Evolutionary conservation across 2,329 filamentous ascomycete species (phyloP).

Genomic region (Trichoderma afroharzianum): DNA sequence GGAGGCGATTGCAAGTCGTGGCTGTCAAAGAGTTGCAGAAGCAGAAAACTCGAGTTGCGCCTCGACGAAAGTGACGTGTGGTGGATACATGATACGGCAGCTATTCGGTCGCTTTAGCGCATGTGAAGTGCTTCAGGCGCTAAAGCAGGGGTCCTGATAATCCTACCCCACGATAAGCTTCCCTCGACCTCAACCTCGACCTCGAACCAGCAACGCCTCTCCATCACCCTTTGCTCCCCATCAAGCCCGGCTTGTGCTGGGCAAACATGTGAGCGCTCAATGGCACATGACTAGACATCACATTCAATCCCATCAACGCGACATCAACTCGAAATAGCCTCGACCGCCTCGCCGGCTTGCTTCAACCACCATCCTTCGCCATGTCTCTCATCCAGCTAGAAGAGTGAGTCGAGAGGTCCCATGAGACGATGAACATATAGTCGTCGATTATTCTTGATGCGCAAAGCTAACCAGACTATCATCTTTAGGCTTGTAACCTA

Average conservation of each 20-base stretch:
- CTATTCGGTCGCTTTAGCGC: neutral
- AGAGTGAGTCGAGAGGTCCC: constrained; percentile 30
- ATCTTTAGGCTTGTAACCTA: constrained; percentile 69
- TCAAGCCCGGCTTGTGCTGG: neutral
- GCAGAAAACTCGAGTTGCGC: neutral
- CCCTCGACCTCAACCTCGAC: neutral
- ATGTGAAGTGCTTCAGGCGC: neutral
- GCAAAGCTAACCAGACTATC: constrained; percentile 20
- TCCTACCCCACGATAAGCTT: constrained; percentile 12
- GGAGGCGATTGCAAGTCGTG: neutral
- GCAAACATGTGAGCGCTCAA: constrained; percentile 16
- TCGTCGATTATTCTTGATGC: neutral
- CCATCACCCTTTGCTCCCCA: neutral
- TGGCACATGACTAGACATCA: constrained; percentile 19
- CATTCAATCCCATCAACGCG: neutral
- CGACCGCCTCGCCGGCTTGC: neutral
- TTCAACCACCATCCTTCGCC: constrained; percentile 14
- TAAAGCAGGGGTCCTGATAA: constrained; percentile 4
- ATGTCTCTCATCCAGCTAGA: constrained; percentile 40
- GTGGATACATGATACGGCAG: neutral
- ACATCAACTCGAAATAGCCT: neutral
- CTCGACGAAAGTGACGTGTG: neutral
- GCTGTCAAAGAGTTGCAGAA: neutral
- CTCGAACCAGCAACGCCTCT: neutral
- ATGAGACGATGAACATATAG: neutral